These are phyloP conservation scores for Emergomyces orientalis DNA, from an alignment of 2,329 filamentous ascomycete genomes.

Conservation along the genomic window DNA sequence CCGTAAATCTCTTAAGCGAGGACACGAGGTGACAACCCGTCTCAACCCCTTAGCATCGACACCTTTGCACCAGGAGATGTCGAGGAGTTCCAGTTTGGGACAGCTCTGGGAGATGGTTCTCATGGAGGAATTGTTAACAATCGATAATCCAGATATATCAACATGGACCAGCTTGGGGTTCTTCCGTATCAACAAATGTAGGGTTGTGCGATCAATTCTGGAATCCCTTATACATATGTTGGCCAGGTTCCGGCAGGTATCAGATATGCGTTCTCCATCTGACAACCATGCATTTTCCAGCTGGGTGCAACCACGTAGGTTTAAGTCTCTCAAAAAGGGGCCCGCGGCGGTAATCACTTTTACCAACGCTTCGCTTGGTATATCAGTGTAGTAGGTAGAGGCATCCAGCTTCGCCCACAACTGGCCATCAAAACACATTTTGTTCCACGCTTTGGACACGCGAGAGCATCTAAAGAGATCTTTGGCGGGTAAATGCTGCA, in stretches of 20 bases:
- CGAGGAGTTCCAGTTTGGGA: constrained; percentile 69
- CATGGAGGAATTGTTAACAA: constrained; percentile 72
- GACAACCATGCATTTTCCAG: constrained; percentile 70
- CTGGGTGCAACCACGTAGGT: constrained; percentile 84
- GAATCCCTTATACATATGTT: constrained; percentile 86
- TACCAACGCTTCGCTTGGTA: constrained; percentile 71
- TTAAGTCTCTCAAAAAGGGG: constrained; percentile 82
- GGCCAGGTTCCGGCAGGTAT: constrained; percentile 75
- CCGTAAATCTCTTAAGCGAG: constrained; percentile 65
- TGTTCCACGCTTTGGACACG: constrained; percentile 69
- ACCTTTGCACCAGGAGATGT: constrained; percentile 87
- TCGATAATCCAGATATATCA: constrained; percentile 72
- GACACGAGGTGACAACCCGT: constrained; percentile 63
- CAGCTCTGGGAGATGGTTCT: constrained; percentile 76
- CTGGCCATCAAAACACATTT: constrained; percentile 87
- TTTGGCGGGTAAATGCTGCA: constrained; percentile 66
- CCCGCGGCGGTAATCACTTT: constrained; percentile 79
- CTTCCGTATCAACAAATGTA: constrained; percentile 67
- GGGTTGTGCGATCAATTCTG: constrained; percentile 67
- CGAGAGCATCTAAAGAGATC: constrained; percentile 70
- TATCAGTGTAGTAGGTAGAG: constrained; percentile 76
- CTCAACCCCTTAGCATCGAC: constrained; percentile 69
- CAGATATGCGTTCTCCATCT: constrained; percentile 59
- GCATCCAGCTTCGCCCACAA: constrained; percentile 80
- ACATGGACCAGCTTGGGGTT: constrained; percentile 74